Evolutionary conservation across 2,329 filamentous ascomycete genomes (phyloP).

Genomic region (Herpotrichia juniperi): DNA sequence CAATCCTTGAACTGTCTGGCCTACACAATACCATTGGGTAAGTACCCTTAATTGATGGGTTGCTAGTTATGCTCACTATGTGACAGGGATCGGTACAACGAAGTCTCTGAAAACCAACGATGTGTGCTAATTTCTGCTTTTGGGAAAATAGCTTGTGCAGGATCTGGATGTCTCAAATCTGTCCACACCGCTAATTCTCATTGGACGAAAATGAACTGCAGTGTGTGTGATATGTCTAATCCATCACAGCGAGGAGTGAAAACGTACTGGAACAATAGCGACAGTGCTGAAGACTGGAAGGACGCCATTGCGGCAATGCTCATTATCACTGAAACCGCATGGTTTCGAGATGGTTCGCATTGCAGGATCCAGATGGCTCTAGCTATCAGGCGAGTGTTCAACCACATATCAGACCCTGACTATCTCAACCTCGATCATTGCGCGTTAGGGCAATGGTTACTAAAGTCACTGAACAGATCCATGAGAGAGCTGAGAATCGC

Average conservation of each 20-base stretch:
- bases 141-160: slow-evolving; percentile 41
- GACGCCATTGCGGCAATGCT: slow-evolving; percentile 37
- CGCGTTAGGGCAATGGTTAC: slow-evolving; percentile 76
- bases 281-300: slow-evolving; percentile 37
- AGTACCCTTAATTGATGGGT: slow-evolving; percentile 5
- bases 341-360: slow-evolving; percentile 36
- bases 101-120: slow-evolving; percentile 24
- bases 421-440: slow-evolving; percentile 73
- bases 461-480: slow-evolving; percentile 82
- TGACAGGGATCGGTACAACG: slow-evolving; percentile 30
- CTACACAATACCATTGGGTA: slow-evolving; percentile 35
- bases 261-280: slow-evolving; percentile 32
- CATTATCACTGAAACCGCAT: slow-evolving; percentile 31
- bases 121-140: slow-evolving; percentile 35
- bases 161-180: slow-evolving; percentile 26
- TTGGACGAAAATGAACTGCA: slow-evolving; percentile 25
- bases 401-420: slow-evolving; percentile 66
- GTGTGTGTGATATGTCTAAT: slow-evolving; percentile 29
- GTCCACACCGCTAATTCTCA: slow-evolving; percentile 4
- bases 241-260: slow-evolving; percentile 1
- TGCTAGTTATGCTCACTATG: slow-evolving; percentile 13
- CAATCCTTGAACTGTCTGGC: slow-evolving; percentile 24
- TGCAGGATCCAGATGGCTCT: slow-evolving; percentile 40
- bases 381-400: slow-evolving; percentile 68
- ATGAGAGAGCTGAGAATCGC: slow-evolving; percentile 83